Conservation (phyloP, 306 rosid genomes). For the Vigna angularis region DNA sequence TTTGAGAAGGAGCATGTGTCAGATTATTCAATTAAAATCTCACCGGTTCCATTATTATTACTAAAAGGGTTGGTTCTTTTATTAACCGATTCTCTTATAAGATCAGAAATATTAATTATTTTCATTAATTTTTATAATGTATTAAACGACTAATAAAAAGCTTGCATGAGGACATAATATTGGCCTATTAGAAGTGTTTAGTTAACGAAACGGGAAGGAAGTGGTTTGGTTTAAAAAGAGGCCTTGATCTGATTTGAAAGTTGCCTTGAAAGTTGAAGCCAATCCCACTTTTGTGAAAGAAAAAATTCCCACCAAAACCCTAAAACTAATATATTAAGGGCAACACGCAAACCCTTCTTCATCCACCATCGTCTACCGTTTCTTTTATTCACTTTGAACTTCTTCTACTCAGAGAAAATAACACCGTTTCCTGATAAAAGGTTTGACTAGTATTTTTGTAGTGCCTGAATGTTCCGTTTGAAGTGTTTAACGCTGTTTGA, state of each 20-base stretch:
- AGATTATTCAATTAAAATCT: background rate
- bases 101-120: no score
- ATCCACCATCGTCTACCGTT: no score
- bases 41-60: background rate
- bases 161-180: background rate
- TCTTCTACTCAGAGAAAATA: background rate
- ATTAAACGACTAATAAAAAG: no score
- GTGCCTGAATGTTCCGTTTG: no score
- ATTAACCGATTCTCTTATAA: no score
- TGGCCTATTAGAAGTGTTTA: background rate
- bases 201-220: background rate
- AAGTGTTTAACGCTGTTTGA: no score
- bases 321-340: background rate
- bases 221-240: background rate
- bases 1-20: no score
- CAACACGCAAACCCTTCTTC: background rate
- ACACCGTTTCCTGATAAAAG: no score
- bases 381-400: no score
- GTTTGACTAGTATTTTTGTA: no score
- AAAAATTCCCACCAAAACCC: background rate
- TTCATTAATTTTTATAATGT: no score
- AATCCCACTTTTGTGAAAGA: background rate
- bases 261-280: constrained; percentile 5
- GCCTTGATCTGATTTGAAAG: background rate
- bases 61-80: no score